Evolutionary conservation across 1,284 basidiomycete species (phyloP), one percentile per base, ranked within the genome.

Genomic region (Trametes pubescens): DNA sequence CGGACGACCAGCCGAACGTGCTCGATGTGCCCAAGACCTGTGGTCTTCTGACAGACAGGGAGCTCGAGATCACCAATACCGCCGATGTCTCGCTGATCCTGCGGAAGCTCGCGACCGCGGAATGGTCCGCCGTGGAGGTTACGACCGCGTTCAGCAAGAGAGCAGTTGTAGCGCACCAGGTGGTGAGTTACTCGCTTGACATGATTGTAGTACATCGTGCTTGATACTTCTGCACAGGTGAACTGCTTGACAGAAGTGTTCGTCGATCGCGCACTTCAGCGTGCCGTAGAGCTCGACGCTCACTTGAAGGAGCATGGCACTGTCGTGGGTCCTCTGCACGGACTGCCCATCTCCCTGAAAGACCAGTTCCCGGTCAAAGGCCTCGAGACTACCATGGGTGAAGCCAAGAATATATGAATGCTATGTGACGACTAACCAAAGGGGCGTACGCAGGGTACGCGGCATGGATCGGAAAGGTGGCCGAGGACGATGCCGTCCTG

Each of bases 371-470:
- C 77, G 59, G 79, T 90, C 65, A 80, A 84, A 68, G 87, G 86
- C 0, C 73, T 85, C 4, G 86, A 88, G 59, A 81, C 85, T 0
- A 84, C 82, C 7, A 84, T 86, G 79, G 85, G 86, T 81, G 69
- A 26, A 71, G 59, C 14, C 24, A 3, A 6, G 54, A 74, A n/a
- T 14, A 7, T 29, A 22, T 32, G 22, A 9, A 46, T 51, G 4
- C 9, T 5, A 53, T 43, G 32, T 65, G 35, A 8, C 7, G 6
- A 13, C 44, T 72, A 9, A 75, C 49, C 13, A 13, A 34, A 24
- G 18, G 10, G 4, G 16, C 26, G n/a, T 34, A 22, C 55, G 73
- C 44, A 75, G 73, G 65, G 34, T 74, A 80, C 73, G 61, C 76
- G 57, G 72, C 61, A 53, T 77, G 47, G 71, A 69, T 74, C 9